These are phyloP conservation scores for Podila epigama DNA, from an alignment of 192 early-diverging fungal species.

Conservation along the genomic window DNA sequence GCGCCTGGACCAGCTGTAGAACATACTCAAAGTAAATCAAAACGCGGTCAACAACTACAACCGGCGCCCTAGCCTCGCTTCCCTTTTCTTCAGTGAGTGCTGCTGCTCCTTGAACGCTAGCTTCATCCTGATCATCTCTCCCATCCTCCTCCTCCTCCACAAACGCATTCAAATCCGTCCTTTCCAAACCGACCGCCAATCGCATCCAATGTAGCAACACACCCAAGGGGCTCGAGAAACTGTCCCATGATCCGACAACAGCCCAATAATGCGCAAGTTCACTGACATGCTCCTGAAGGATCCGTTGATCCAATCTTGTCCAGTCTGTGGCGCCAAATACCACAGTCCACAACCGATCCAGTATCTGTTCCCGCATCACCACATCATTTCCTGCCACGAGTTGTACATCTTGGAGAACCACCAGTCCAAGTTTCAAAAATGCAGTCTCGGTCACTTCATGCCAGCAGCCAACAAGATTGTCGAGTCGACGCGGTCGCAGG, in stretches of 20 bases:
- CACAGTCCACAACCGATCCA: conserved; percentile 16
- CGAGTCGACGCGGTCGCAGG: conserved; percentile 13
- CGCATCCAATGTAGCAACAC: conserved; percentile 39
- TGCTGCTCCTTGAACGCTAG: not conserved
- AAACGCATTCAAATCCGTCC: conserved; percentile 7
- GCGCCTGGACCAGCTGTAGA: conserved; percentile 19
- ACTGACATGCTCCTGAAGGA: conserved; percentile 3
- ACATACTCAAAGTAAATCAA: conserved; percentile 32
- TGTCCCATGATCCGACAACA: conserved; percentile 19
- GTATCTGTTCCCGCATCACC: conserved; percentile 23
- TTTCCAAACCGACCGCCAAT: conserved; percentile 35
- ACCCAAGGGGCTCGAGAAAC: conserved; percentile 17
- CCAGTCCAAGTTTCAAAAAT: conserved; percentile 23
- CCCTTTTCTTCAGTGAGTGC: not conserved
- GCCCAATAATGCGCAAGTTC: conserved; percentile 21
- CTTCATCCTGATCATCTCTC: not conserved
- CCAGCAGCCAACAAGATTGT: conserved; percentile 4
- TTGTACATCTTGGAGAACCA: conserved; percentile 19
- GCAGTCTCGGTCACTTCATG: conserved; percentile 17
- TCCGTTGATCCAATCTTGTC: conserved; percentile 2
- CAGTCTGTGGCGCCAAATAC: conserved; percentile 25
- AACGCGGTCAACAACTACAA: conserved; percentile 1
- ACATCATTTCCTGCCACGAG: conserved; percentile 15
- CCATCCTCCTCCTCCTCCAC: not conserved
- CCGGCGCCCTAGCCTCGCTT: not conserved